These are phyloP conservation scores for Globisporangium lucens DNA, from an alignment of 352 stramenopile species.

Conservation along the genomic window DNA sequence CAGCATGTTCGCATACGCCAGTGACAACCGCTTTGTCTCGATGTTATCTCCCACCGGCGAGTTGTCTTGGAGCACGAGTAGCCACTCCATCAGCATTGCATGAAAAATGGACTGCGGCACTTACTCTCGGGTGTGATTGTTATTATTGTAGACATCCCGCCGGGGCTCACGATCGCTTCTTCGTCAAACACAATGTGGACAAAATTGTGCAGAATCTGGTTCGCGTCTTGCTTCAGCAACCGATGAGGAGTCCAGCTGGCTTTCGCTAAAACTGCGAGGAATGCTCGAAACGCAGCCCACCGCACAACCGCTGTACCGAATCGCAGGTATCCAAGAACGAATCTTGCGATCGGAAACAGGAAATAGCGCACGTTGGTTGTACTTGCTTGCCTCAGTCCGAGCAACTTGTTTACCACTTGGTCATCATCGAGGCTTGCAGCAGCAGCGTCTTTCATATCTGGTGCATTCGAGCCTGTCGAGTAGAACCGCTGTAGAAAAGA, in stretches of 20 bases:
- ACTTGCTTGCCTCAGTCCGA: slow-evolving; percentile 30
- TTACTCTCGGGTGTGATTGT: slow-evolving; percentile 8
- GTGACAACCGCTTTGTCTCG: slow-evolving; percentile 41
- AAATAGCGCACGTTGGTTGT: slow-evolving; percentile 45
- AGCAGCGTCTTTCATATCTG: not conserved
- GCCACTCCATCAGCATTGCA: slow-evolving; percentile 52
- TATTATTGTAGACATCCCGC: not conserved
- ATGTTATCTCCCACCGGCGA: slow-evolving; percentile 32
- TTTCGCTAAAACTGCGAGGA: slow-evolving; percentile 62
- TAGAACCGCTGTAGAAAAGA: slow-evolving; percentile 54
- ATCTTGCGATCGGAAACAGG: slow-evolving; percentile 43
- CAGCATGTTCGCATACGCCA: slow-evolving; percentile 50
- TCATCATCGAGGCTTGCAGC: slow-evolving; percentile 24
- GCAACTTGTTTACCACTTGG: slow-evolving; percentile 28
- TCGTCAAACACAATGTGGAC: slow-evolving; percentile 63
- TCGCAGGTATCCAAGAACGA: slow-evolving; percentile 50
- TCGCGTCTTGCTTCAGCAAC: slow-evolving; percentile 37
- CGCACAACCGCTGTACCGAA: slow-evolving; percentile 39
- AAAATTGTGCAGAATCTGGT: slow-evolving; percentile 48
- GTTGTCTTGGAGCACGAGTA: slow-evolving; percentile 46
- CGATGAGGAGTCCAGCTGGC: slow-evolving; percentile 40
- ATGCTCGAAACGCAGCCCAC: slow-evolving; percentile 48
- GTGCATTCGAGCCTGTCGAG: not conserved
- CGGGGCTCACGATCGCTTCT: slow-evolving; percentile 16
- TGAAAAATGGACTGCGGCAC: slow-evolving; percentile 29